Percentiles rank a stretch among this genome's conserved stretches.
Conservation (phyloP, 2,329 filamentous ascomycete genomes). For the Bipolaris bicolor region DNA sequence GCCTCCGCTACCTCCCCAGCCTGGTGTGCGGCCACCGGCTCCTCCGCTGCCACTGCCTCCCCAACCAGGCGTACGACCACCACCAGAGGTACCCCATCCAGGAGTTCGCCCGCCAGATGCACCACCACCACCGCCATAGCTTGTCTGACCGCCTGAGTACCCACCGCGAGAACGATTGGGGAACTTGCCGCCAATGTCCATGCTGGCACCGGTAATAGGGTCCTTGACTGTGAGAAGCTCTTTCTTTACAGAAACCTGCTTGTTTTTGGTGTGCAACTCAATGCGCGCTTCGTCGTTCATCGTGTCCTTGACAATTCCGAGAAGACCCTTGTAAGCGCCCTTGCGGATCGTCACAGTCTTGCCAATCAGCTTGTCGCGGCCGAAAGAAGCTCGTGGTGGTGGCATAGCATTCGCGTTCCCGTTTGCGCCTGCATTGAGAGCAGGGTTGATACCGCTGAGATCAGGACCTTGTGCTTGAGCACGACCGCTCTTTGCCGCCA, state of each 20-base stretch:
- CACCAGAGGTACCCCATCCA: slow-evolving; percentile 38
- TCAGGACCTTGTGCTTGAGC: slow-evolving; percentile 76
- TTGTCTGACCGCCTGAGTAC: slow-evolving; percentile 44
- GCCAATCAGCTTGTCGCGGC: slow-evolving; percentile 83
- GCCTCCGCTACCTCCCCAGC: slow-evolving; percentile 52
- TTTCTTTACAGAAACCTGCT: slow-evolving; percentile 84
- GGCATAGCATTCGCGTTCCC: slow-evolving; percentile 61
- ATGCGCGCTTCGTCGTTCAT: slow-evolving; percentile 86
- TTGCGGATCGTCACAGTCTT: slow-evolving; percentile 89
- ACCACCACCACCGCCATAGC: slow-evolving; percentile 38
- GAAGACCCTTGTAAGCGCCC: slow-evolving; percentile 87
- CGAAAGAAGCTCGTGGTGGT: slow-evolving; percentile 71
- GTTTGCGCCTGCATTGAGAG: slow-evolving; percentile 64
- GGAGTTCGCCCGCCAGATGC: slow-evolving; percentile 50
- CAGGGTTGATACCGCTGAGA: slow-evolving; percentile 89
- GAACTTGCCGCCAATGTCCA: slow-evolving; percentile 62
- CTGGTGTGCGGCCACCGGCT: slow-evolving; percentile 52
- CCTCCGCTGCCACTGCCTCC: slow-evolving; percentile 47
- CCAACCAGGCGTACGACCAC: slow-evolving; percentile 59
- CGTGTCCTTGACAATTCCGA: slow-evolving; percentile 95
- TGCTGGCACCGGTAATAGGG: slow-evolving; percentile 73
- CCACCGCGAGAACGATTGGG: slow-evolving; percentile 46
- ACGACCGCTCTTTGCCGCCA: slow-evolving; percentile 92
- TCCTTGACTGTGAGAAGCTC: slow-evolving; percentile 86
- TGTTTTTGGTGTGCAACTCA: slow-evolving; percentile 92